phyloP scores from a whole-genome alignment of 352 stramenopile genomes.

The Globisporangium irregulare region DNA sequence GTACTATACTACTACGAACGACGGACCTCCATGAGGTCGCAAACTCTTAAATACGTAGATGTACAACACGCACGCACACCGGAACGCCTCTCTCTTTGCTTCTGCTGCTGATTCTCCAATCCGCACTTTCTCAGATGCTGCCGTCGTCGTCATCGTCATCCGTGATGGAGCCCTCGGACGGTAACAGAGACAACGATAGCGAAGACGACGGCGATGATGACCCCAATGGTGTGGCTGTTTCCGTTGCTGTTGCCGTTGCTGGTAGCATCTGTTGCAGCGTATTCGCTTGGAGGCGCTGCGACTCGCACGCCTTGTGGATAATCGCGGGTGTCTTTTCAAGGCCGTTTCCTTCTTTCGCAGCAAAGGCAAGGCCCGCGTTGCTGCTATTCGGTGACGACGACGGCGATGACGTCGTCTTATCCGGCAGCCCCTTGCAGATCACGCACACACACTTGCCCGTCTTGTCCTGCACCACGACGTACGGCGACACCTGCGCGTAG shows the following conservation, averaged over 20 bases:
- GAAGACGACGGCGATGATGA: not conserved
- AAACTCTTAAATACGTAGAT: not conserved
- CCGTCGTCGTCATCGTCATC: slow-evolving; percentile 14
- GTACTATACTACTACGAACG: not conserved
- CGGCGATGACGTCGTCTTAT: slow-evolving; percentile 1
- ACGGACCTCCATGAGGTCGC: not conserved
- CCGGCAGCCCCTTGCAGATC: slow-evolving; percentile 50
- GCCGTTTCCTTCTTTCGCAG: not conserved
- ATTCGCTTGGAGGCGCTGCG: slow-evolving; percentile 4
- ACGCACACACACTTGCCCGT: slow-evolving; percentile 48
- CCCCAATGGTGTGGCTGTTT: not conserved
- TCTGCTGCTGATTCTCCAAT: too few species aligned
- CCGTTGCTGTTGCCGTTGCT: too few species aligned
- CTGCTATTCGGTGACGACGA: not conserved
- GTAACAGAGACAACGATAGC: not conserved
- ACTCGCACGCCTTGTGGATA: slow-evolving; percentile 10
- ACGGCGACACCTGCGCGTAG: slow-evolving; percentile 63
- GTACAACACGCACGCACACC: not conserved
- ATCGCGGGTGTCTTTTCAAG: not conserved
- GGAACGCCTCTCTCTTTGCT: not conserved
- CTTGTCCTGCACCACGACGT: slow-evolving; percentile 61
- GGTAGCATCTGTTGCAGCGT: slow-evolving; percentile 1
- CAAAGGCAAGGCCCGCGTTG: too few species aligned
- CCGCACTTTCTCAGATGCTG: slow-evolving; percentile 11
- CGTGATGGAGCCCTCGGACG: slow-evolving; percentile 10